These are phyloP conservation scores for Vitellaria paradoxa DNA, from an alignment of 179 eudicot species.

Conservation along the genomic window DNA sequence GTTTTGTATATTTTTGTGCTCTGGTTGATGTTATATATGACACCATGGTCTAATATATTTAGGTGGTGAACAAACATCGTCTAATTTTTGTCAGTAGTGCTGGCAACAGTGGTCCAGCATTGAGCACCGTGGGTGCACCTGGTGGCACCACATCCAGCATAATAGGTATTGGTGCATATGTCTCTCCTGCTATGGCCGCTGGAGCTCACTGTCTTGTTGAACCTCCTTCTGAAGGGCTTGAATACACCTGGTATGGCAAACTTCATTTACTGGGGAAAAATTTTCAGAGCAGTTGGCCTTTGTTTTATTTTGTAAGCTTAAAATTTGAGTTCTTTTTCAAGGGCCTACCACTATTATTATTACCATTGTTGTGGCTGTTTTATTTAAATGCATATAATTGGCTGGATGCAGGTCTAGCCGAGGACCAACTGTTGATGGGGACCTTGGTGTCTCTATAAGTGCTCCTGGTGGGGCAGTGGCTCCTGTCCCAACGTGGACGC, in stretches of 20 bases:
- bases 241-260: slow-evolving; percentile 81
- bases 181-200: slow-evolving; percentile 99
- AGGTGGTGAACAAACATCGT: slow-evolving; percentile 92
- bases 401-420: slow-evolving; percentile 90
- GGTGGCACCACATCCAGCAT: slow-evolving; percentile 99
- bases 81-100: slow-evolving; percentile 90
- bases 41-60: slow-evolving; percentile 19
- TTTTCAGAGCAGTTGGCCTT: not conserved
- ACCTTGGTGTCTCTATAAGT: slow-evolving; percentile 87
- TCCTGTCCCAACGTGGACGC: slow-evolving; percentile 99
- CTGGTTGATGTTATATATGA: not conserved
- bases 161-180: slow-evolving; percentile 98
- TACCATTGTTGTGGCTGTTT: not conserved
- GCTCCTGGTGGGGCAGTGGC: slow-evolving; percentile 99
- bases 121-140: slow-evolving; percentile 97
- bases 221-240: slow-evolving; percentile 88
- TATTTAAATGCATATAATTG: slow-evolving; percentile 5
- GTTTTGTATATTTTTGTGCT: not conserved
- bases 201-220: slow-evolving; percentile 92
- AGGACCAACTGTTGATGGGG: slow-evolving; percentile 98
- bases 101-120: slow-evolving; percentile 95
- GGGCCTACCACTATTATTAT: not conserved
- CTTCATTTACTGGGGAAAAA: not conserved
- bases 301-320: not conserved
- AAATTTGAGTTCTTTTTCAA: not conserved